Base-by-base conservation (phyloP, 129 eudicot species). In the Pulicaria dysenterica region DNA sequence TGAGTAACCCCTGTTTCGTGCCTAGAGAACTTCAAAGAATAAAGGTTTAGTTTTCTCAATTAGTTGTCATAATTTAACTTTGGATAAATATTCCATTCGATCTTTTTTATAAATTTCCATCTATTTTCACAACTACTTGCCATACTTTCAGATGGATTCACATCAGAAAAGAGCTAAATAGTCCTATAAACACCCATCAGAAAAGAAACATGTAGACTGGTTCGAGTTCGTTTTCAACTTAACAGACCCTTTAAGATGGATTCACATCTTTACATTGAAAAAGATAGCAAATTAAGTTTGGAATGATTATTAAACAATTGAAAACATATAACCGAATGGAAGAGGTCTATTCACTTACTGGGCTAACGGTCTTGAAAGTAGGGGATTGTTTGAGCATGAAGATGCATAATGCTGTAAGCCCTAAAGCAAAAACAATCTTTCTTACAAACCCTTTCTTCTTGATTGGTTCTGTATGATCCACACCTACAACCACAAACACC, bases 1-100 rank as follows among this genome's bases (percentile, higher is more conserved):
- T 91, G 97, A 69, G 82, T 88, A 6, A 91, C 85, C 45, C 97
- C 97, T 38, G 85, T 70, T 75, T 88, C 92, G 34, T 76, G 89
- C 13, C 77, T 80, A 10, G 97, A 83, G 73, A 91, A 91, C 97
- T 91, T 53, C 49, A 70, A 43, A 70, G 15, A 45, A 70, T 31
- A 71, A 71, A 66, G 50, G 66, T 43, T 31, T 19, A 37, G 54
- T 41, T 64, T 60, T 43, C 56, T 42, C 16, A 63, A 42, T 17
- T 63, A 73, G 38, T n/a, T 24, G 31, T 24, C 31, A 2, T 24
- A 24, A 24, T 24, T 24, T 24, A 24, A 24, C 31, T 24, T 24
- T 24, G 31, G 9, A 4, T 14, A 14, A 62, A 6, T 39, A 6
- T 10, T 4, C 0, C 3, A 5, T 51, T 51, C 9, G 2, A 38